Evolutionary conservation across 768 basidiomycete species (phyloP).

Genomic region (Pholiota conissans): DNA sequence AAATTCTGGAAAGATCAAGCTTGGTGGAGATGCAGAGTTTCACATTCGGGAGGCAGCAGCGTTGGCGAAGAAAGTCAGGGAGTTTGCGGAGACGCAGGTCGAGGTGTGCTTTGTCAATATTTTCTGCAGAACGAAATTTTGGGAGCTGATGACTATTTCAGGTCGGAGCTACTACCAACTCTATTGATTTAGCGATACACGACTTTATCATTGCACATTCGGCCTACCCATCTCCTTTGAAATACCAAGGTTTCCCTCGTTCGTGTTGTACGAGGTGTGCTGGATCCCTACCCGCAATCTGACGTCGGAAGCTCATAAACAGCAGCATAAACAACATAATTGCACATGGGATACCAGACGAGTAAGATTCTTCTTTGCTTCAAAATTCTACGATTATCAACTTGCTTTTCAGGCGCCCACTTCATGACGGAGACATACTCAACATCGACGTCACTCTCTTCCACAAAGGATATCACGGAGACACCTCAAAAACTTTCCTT

Average conservation of each 20-base stretch:
- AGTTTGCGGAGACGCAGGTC: conserved; percentile 53
- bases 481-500: conserved; percentile 82
- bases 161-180: conserved; percentile 73
- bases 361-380: conserved; percentile 44
- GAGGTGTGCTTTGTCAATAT: conserved; percentile 34
- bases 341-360: conserved; percentile 88
- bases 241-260: conserved; percentile 72
- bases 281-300: background rate
- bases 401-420: conserved; percentile 55
- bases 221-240: conserved; percentile 87
- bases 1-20: conserved; percentile 34
- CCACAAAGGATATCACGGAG: conserved; percentile 84
- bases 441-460: conserved; percentile 89
- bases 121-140: background rate
- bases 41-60: conserved; percentile 52
- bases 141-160: conserved; percentile 22
- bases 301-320: conserved; percentile 36
- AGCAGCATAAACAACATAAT: conserved; percentile 86
- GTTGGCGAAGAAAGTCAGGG: conserved; percentile 57
- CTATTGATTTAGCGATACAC: conserved; percentile 73
- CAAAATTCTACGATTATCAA: background rate
- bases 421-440: conserved; percentile 83
- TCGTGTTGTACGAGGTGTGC: conserved; percentile 71
- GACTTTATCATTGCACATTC: conserved; percentile 62
- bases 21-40: conserved; percentile 55